These are phyloP conservation scores for Phyllosticta citribraziliensis DNA, from an alignment of 2,329 filamentous ascomycete species.

Conservation along the genomic window DNA sequence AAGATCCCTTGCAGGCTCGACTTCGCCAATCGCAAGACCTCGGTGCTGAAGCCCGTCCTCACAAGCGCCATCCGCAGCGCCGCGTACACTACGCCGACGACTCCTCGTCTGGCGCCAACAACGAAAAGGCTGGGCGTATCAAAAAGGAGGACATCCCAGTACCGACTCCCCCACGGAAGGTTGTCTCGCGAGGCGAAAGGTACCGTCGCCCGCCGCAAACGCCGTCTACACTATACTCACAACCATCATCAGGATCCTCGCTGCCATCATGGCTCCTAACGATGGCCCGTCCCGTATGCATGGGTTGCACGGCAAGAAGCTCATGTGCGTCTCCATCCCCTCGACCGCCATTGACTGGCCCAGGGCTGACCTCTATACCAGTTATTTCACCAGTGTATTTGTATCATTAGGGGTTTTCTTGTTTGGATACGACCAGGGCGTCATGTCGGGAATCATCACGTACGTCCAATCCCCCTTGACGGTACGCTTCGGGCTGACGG, in stretches of 20 bases:
- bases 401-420: constrained; percentile 80
- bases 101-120: constrained; percentile 33
- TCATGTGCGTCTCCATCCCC: constrained; percentile 56
- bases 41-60: constrained; percentile 38
- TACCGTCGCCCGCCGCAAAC: neutral
- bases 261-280: constrained; percentile 74
- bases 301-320: constrained; percentile 89
- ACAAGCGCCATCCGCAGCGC: constrained; percentile 42
- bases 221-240: neutral
- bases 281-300: constrained; percentile 63
- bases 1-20: constrained; percentile 69
- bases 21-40: constrained; percentile 57
- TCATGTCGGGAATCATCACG: constrained; percentile 72
- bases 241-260: constrained; percentile 43
- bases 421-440: constrained; percentile 83
- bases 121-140: constrained; percentile 31
- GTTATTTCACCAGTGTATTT: constrained; percentile 90
- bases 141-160: constrained; percentile 67
- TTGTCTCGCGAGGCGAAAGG: constrained; percentile 57
- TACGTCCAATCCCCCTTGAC: constrained; percentile 32
- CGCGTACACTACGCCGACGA: constrained; percentile 58
- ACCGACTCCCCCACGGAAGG: constrained; percentile 55
- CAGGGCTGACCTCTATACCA: constrained; percentile 28
- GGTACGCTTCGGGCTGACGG: constrained; percentile 16
- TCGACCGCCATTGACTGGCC: neutral